phyloP scores from a whole-genome alignment of 169 alveolate genomes.

The Plasmodium vivax region DNA sequence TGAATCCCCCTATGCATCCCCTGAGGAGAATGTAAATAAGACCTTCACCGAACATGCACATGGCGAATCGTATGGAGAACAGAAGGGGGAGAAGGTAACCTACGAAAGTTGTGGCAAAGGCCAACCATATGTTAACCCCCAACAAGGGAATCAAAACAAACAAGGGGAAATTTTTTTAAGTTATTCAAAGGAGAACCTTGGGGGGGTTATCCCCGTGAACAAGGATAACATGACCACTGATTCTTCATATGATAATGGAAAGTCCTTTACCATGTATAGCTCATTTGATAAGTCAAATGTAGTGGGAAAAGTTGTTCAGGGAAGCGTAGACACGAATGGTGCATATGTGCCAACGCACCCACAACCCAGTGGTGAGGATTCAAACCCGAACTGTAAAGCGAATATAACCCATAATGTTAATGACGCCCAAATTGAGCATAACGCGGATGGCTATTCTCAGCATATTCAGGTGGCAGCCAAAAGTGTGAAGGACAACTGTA shows the following conservation, averaged over 20 bases:
- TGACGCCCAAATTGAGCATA: not conserved
- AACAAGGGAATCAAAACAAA: not conserved
- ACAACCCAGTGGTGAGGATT: not conserved
- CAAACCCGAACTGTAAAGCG: not conserved
- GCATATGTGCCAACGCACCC: not conserved
- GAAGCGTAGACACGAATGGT: not conserved
- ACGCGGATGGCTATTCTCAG: slow-evolving; percentile 5
- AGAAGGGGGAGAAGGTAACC: not conserved
- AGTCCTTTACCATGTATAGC: not conserved
- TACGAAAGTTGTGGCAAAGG: not conserved
- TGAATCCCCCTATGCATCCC: not conserved
- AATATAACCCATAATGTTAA: not conserved
- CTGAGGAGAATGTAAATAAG: not conserved
- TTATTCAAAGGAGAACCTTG: slow-evolving; percentile 1
- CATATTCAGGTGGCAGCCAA: not conserved
- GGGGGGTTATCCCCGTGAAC: not conserved
- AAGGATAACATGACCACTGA: not conserved
- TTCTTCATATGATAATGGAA: not conserved
- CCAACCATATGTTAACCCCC: not conserved
- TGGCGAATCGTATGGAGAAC: not conserved
- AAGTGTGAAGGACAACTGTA: slow-evolving; percentile 1
- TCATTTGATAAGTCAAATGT: not conserved
- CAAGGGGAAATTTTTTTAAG: not conserved
- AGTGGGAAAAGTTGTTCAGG: not conserved
- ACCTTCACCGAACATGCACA: not conserved